Evolutionary conservation across 495 filamentous ascomycete genomes (phyloP), one percentile per base, ranked within the genome.

Genomic region (Penicillium manginii): DNA sequence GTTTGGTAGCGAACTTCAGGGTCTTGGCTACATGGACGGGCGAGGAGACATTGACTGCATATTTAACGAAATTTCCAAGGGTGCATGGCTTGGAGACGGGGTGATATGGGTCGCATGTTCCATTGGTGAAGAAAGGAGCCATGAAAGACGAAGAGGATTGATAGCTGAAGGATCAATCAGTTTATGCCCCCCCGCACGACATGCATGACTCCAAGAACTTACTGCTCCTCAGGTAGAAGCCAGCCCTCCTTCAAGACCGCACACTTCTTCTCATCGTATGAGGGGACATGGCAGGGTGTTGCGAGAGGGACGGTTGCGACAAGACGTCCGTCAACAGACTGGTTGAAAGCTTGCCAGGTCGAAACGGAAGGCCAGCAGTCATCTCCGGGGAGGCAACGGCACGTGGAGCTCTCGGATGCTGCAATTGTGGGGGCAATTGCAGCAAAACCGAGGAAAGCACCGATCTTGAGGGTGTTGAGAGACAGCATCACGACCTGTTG

Each of bases 51-150:
- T 76, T 75, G 31, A 79, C 61, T 0, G 68, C 52, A 45, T 87
- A 88, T 1, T 66, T 59, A 4, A 81, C 75, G 63, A 82, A 84
- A 58, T 80, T 83, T 1, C 85, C 85, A 4, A 84, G 68, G 0
- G 70, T 70, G 62, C 86, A 90, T 3, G 74, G 67, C 39, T 67
- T 73, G 10, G 62, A 53, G 3, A 71, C 66, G 18, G 77, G 26
- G 22, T 57, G 53, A 33, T 39, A 62, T 14, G 63, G 14, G 57
- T 80, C 74, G 61, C 84, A 88, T 21, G 71, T 79, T 32, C 75
- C 63, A 63, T 73, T 73, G 26, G 60, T 46, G 52, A 69, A 73
- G 52, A 52, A 67, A 0, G 72, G 59, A 3, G 57, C 57, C 71
- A 73, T 72, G 19, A 73, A 49, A 1, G 67, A 72, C 4, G 73